Percentiles rank a stretch among this genome's conserved stretches.
Conservation (phyloP, 768 basidiomycete species). For the Boletus tylopilopsis region DNA sequence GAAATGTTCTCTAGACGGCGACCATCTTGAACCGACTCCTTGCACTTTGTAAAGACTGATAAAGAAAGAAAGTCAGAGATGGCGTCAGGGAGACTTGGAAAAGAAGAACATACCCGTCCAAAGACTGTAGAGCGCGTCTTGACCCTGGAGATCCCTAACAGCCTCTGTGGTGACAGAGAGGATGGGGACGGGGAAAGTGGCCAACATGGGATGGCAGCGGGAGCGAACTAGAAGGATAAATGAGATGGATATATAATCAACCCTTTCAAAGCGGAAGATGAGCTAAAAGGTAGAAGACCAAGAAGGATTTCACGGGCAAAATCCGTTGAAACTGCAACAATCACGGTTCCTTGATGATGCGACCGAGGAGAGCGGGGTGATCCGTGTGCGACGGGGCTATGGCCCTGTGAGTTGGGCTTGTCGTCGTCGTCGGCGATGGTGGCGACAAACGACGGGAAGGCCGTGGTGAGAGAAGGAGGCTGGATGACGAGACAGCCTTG, state of each 20-base stretch:
- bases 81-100: background rate
- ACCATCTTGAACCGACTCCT: constrained; percentile 76
- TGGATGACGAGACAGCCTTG: constrained; percentile 16
- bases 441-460: constrained; percentile 3
- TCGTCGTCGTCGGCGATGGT: constrained; percentile 16
- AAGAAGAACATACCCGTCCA: constrained; percentile 53
- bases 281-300: constrained; percentile 9
- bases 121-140: constrained; percentile 60
- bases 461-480: constrained; percentile 20
- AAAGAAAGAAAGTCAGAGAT: constrained; percentile 8
- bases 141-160: constrained; percentile 63
- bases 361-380: constrained; percentile 23
- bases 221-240: constrained; percentile 5
- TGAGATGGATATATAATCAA: constrained; percentile 19
- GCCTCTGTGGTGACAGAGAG: constrained; percentile 64
- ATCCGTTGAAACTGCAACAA: constrained; percentile 19
- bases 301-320: constrained; percentile 16
- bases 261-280: constrained; percentile 11
- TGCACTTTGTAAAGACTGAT: constrained; percentile 82
- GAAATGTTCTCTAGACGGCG: constrained; percentile 80
- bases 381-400: constrained; percentile 11
- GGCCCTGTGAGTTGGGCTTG: background rate
- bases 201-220: constrained; percentile 37
- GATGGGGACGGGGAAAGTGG: constrained; percentile 57
- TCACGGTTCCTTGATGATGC: constrained; percentile 27